phyloP scores from a whole-genome alignment of 2,329 filamentous ascomycete species.

The Colletotrichum eleusines region DNA sequence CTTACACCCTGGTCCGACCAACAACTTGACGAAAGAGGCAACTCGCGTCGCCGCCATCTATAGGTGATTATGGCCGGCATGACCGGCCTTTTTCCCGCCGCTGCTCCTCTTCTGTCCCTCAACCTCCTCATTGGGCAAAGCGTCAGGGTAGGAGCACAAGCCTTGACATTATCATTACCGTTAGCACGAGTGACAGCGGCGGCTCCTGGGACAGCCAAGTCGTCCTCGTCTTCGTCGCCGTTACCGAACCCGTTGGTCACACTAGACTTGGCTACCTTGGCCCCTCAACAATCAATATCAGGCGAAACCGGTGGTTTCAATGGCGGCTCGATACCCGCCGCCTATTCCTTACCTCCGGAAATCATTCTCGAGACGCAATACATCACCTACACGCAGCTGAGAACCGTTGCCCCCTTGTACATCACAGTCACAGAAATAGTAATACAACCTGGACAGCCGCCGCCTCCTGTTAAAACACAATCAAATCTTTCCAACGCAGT shows the following conservation, averaged over 20 bases:
- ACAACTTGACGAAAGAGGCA: not conserved
- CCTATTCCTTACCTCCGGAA: conserved; percentile 10
- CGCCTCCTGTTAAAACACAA: not conserved
- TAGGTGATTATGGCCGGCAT: conserved; percentile 24
- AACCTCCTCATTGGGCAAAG: conserved; percentile 5
- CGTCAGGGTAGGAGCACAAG: not conserved
- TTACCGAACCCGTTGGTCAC: not conserved
- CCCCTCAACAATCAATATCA: not conserved
- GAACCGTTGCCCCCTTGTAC: conserved; percentile 5
- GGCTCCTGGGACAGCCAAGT: not conserved
- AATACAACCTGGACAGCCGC: not conserved
- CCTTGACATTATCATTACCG: conserved; percentile 7
- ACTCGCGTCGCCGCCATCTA: not conserved
- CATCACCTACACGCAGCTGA: conserved; percentile 14
- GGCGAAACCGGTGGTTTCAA: not conserved
- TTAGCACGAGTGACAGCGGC: not conserved
- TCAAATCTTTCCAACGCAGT: not conserved
- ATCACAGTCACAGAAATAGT: conserved; percentile 31
- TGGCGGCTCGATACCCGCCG: not conserved
- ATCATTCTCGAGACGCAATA: conserved; percentile 33
- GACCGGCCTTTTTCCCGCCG: conserved; percentile 1
- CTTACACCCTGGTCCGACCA: conserved; percentile 12
- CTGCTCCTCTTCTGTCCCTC: conserved; percentile 13
- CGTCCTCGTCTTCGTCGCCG: not conserved
- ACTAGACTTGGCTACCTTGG: not conserved